These are phyloP conservation scores for Begonia masoniana DNA, from an alignment of 306 rosid species.

Conservation along the genomic window DNA sequence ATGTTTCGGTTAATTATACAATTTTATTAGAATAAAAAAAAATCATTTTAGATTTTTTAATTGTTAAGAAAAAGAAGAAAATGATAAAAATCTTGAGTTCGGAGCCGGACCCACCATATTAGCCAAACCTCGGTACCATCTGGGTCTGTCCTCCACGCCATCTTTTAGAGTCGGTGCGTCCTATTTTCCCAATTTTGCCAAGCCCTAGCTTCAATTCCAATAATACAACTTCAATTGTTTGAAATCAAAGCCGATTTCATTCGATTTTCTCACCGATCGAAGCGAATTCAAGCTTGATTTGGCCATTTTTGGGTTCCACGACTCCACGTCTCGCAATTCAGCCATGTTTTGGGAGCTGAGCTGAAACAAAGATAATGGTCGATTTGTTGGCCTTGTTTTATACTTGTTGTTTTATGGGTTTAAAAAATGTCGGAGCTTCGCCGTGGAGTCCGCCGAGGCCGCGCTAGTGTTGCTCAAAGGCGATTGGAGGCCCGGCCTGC, in stretches of 20 bases:
- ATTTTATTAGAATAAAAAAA: too few species aligned
- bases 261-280: not conserved
- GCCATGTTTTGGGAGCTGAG: slow-evolving; percentile 27
- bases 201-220: slow-evolving; percentile 9
- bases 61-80: not conserved
- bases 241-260: not conserved
- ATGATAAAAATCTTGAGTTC: not conserved
- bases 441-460: slow-evolving; percentile 64
- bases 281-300: not conserved
- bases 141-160: slow-evolving; percentile 8
- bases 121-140: not conserved
- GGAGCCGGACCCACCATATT: not conserved
- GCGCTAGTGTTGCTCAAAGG: slow-evolving; percentile 43
- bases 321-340: slow-evolving; percentile 3
- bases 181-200: not conserved
- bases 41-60: too few species aligned
- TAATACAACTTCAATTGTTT: slow-evolving; percentile 1
- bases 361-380: slow-evolving; percentile 52
- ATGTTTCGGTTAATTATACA: too few species aligned
- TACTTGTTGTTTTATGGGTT: slow-evolving; percentile 63
- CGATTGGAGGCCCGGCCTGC: slow-evolving; percentile 32
- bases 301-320: not conserved
- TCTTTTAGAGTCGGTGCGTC: slow-evolving; percentile 3
- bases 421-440: slow-evolving; percentile 89
- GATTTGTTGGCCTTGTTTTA: slow-evolving; percentile 16